Evolutionary conservation across 495 filamentous ascomycete species (phyloP).

Genomic region (Melanomma pulvis-pyrius): DNA sequence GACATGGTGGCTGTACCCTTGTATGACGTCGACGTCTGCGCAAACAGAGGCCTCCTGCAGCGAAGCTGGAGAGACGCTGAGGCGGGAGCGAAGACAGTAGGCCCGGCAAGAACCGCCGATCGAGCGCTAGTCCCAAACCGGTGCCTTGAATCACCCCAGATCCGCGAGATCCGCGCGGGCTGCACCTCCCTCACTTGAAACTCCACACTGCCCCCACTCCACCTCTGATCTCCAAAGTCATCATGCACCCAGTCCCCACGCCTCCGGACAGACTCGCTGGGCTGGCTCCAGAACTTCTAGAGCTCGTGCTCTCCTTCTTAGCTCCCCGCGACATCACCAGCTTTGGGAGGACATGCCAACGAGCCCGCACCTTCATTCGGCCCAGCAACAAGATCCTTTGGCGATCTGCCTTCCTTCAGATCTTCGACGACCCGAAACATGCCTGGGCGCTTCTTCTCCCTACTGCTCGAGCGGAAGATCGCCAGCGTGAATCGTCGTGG

Average conservation of each 20-base stretch:
- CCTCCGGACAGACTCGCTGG: not conserved
- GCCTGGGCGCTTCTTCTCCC: conserved; percentile 24
- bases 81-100: too few species aligned
- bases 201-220: not conserved
- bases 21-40: too few species aligned
- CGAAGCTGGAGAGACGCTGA: too few species aligned
- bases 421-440: conserved; percentile 32
- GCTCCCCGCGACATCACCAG: conserved; percentile 11
- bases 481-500: conserved; percentile 18
- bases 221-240: not conserved
- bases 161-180: too few species aligned
- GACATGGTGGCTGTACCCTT: too few species aligned
- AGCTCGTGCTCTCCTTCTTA: conserved; percentile 26
- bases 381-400: conserved; percentile 32
- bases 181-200: not conserved
- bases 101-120: too few species aligned
- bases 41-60: too few species aligned
- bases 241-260: not conserved
- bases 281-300: conserved; percentile 30
- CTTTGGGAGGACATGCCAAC: conserved; percentile 28
- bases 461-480: conserved; percentile 20
- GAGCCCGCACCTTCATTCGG: conserved; percentile 24
- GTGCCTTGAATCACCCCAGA: too few species aligned
- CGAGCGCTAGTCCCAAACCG: not conserved
- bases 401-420: conserved; percentile 22